Evolutionary conservation across 345 rosid species (phyloP), one percentile per base, ranked within the genome.

Genomic region (Cardamine resedifolia): DNA sequence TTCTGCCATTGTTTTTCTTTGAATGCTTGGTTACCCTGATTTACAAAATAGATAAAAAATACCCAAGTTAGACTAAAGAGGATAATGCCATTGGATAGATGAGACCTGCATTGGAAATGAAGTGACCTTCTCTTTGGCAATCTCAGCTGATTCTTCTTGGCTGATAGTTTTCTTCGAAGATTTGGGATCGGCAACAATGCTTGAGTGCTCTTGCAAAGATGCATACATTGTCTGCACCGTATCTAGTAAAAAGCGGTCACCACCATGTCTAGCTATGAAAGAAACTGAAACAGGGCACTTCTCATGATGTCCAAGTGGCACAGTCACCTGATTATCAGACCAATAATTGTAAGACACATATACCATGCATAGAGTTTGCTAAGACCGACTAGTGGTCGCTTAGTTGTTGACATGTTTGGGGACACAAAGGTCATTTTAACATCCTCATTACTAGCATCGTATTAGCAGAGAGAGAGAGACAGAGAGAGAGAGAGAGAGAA

Each of bases 21-120:
- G 71, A 74, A 96, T 30, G 98, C 98, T 87, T 87, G 92, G 78
- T 95, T 96, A 7, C 98, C 99, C 98, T 95, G 80, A 38, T 66
- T 26, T 18, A 63, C 33, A 27, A 7, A 64, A 52, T 64, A 19
- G 23, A 48, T 2, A 0, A 39, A 8, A 7, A 14, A 16, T 0
- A 44, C 18, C 27, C 3, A 34, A 4, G 39, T 57, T 51, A 34
- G 21, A 52, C 7, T 15, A 15, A 44, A 23, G 24, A 47, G 52
- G 59, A 77, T 21, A 70, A 38, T 30, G 61, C 33, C 8, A 36
- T 9, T 63, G 16, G 30, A 15, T 5, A 30, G 6, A 56, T 10
- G 26, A 49, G 64, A 27, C 11, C 8, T 23, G 58, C 52, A 58
- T 64, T 30, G 38, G 61, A 24, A 57, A 75, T 64, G 48, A 68